Percentiles rank a stretch among this genome's conserved stretches.
Evolutionary conservation across 495 filamentous ascomycete species (phyloP).

Genomic region (Neurospora sp.): DNA sequence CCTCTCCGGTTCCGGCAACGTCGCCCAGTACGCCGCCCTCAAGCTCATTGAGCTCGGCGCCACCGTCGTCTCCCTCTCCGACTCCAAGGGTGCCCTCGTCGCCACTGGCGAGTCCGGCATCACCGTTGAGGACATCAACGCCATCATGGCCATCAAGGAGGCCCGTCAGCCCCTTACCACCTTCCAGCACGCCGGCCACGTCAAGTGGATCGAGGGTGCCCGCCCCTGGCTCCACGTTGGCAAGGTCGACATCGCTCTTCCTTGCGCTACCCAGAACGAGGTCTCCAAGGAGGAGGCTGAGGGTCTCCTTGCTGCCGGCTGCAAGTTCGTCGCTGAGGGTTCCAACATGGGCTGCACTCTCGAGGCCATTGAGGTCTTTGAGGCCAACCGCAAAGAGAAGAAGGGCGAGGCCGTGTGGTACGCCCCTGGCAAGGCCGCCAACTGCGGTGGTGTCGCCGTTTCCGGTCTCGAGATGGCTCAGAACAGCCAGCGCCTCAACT

Average conservation of each 20-base stretch:
- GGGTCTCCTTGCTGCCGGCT: conserved; percentile 64
- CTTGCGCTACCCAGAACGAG: conserved; percentile 95
- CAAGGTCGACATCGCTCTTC: conserved; percentile 83
- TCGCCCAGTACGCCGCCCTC: conserved; percentile 94
- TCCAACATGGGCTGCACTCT: conserved; percentile 99
- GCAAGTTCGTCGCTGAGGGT: conserved; percentile 86
- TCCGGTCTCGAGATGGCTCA: conserved; percentile 99
- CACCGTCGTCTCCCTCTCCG: conserved; percentile 86
- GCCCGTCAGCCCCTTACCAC: conserved; percentile 70
- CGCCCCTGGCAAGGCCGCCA: conserved; percentile 91
- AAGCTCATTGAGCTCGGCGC: conserved; percentile 95
- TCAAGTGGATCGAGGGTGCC: conserved; percentile 80
- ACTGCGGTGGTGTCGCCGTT: conserved; percentile 94
- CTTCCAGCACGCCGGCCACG: conserved; percentile 45
- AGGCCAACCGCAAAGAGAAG: conserved; percentile 64
- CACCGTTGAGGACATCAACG: conserved; percentile 63
- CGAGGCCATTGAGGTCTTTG: conserved; percentile 89
- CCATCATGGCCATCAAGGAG: conserved; percentile 77
- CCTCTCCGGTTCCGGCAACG: conserved; percentile 95
- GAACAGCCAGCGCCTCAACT: conserved; percentile 76
- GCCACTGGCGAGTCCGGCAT: conserved; percentile 54
- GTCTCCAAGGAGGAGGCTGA: conserved; percentile 82
- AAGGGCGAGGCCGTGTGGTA: conserved; percentile 77
- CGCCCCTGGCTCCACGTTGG: conserved; percentile 86
- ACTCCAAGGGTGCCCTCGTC: conserved; percentile 77